These are phyloP conservation scores for Lachancea lanzarotensis DNA, from an alignment of 805 yeast species.

Conservation along the genomic window DNA sequence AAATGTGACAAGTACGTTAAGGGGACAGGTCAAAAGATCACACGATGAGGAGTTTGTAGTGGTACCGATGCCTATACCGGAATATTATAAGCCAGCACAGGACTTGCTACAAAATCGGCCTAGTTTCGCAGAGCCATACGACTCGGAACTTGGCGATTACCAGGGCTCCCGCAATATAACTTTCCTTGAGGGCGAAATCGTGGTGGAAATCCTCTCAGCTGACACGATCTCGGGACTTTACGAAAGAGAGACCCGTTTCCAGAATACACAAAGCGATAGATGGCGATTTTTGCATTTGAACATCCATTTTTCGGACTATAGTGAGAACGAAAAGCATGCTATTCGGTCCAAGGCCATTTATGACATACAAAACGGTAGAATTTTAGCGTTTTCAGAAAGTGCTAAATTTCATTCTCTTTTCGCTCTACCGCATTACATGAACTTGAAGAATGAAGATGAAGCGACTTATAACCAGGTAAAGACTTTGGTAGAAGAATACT, in stretches of 20 bases:
- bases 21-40: constrained; percentile 36
- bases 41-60: constrained; percentile 14
- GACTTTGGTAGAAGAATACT: constrained; percentile 37
- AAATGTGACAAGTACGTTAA: constrained; percentile 44
- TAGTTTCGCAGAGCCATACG: constrained; percentile 22
- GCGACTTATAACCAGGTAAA: constrained; percentile 41
- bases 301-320: constrained; percentile 35
- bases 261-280: constrained; percentile 33
- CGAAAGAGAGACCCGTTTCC: constrained; percentile 17
- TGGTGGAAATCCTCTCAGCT: constrained; percentile 25
- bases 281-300: constrained; percentile 36
- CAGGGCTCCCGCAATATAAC: constrained; percentile 27
- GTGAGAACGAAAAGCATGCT: constrained; percentile 44
- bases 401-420: constrained; percentile 59
- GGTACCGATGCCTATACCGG: constrained; percentile 32
- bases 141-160: constrained; percentile 16
- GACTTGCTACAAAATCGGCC: constrained; percentile 27
- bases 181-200: constrained; percentile 23
- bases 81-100: constrained; percentile 26
- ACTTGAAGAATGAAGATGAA: constrained; percentile 37
- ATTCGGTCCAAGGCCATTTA: constrained; percentile 55
- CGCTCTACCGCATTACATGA: constrained; percentile 50
- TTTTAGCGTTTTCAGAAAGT: constrained; percentile 51
- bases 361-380: constrained; percentile 58
- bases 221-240: constrained; percentile 21